Evolutionary conservation across 1,139 yeast genomes (phyloP).

Genomic region (Meyerozyma smithsonii): DNA sequence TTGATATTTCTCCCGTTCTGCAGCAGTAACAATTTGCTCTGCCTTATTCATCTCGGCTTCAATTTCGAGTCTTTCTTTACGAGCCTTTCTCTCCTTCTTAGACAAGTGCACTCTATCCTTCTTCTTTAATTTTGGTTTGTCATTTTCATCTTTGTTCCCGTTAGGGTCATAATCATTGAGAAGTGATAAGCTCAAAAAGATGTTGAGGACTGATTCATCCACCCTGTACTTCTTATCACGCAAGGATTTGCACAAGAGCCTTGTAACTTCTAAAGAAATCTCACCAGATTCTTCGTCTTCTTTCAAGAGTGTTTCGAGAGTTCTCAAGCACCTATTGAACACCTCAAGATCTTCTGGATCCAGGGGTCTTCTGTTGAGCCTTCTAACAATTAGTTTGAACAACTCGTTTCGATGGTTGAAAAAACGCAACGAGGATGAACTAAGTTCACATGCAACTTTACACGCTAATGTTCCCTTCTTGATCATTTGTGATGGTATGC

Average conservation of each 20-base stretch:
- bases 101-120: conserved; percentile 86
- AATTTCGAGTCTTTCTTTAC: conserved; percentile 81
- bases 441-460: conserved; percentile 75
- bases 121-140: conserved; percentile 55
- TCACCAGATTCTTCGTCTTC: conserved; percentile 79
- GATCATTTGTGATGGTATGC: conserved; percentile 31
- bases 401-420: conserved; percentile 80
- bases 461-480: conserved; percentile 57
- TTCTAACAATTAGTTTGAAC: conserved; percentile 58
- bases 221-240: conserved; percentile 73
- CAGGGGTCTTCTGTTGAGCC: conserved; percentile 54
- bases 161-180: conserved; percentile 79
- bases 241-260: conserved; percentile 63
- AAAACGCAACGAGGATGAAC: conserved; percentile 58
- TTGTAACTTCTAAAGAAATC: conserved; percentile 68
- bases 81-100: conserved; percentile 78
- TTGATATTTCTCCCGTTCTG: conserved; percentile 81
- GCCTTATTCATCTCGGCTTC: conserved; percentile 88
- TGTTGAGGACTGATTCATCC: conserved; percentile 76
- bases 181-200: conserved; percentile 67
- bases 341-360: conserved; percentile 41
- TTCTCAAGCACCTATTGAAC: conserved; percentile 57
- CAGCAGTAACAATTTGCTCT: conserved; percentile 79
- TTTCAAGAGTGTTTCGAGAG: conserved; percentile 58
- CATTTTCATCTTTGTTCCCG: conserved; percentile 37